These are phyloP conservation scores for Penicillium robsamsonii DNA, from an alignment of 495 filamentous ascomycete genomes.

Conservation along the genomic window DNA sequence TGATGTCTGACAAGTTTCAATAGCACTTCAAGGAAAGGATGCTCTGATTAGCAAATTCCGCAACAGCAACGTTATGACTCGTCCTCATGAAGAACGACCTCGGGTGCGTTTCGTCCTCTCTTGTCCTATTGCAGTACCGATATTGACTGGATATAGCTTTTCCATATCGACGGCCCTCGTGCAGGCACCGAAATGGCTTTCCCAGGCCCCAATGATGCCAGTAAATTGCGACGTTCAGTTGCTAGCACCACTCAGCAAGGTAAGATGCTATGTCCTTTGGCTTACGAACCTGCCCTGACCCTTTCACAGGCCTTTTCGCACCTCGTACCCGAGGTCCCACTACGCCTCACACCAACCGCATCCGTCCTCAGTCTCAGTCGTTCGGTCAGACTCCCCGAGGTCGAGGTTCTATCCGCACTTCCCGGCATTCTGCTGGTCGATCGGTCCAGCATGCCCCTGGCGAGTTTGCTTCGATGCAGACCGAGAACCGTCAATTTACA, in stretches of 20 bases:
- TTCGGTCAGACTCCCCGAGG: not conserved
- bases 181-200: conserved; percentile 15
- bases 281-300: not conserved
- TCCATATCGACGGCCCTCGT: conserved; percentile 31
- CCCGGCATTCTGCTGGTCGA: not conserved
- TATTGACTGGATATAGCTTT: conserved; percentile 37
- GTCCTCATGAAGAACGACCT: conserved; percentile 75
- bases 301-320: conserved; percentile 1
- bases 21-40: conserved; percentile 88
- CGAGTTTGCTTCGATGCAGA: not conserved
- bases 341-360: not conserved
- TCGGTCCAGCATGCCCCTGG: not conserved
- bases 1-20: conserved; percentile 19
- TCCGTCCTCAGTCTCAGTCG: not conserved
- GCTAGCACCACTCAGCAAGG: conserved; percentile 7
- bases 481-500: not conserved
- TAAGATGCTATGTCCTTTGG: not conserved
- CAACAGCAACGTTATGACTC: conserved; percentile 92
- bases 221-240: conserved; percentile 7
- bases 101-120: conserved; percentile 54
- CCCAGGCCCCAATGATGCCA: conserved; percentile 16
- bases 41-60: conserved; percentile 91
- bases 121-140: not conserved
- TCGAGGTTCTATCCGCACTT: not conserved
- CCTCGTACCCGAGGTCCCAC: not conserved